Evolutionary conservation across 179 eudicot species (phyloP).

Genomic region (Sideroxylon spinosum): DNA sequence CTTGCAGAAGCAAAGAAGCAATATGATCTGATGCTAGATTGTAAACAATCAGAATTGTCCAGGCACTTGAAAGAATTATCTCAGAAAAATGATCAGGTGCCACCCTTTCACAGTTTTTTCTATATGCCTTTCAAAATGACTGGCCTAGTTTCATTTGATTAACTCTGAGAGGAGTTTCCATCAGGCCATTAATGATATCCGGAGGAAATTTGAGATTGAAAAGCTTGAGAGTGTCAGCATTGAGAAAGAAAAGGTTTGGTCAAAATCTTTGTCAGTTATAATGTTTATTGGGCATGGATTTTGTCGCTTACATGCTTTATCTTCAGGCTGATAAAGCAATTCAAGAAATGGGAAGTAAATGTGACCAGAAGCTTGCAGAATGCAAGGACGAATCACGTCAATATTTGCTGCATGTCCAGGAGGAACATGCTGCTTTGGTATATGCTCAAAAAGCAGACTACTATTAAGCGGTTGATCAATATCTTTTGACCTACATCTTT

Average conservation of each 20-base stretch:
- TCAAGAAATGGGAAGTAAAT: conserved; percentile 55
- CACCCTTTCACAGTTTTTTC: conserved; percentile 11
- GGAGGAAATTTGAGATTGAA: conserved; percentile 76
- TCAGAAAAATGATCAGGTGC: conserved; percentile 88
- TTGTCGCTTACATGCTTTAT: conserved; percentile 22
- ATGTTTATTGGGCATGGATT: not conserved
- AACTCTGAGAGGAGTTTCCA: conserved; percentile 19
- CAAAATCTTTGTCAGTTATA: conserved; percentile 5
- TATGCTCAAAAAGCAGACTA: conserved; percentile 17
- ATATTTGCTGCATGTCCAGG: conserved; percentile 49
- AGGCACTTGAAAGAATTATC: conserved; percentile 93
- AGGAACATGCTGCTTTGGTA: conserved; percentile 76
- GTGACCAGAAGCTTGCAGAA: conserved; percentile 55
- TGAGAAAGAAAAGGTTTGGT: conserved; percentile 85
- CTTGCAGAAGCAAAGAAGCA: conserved; percentile 78
- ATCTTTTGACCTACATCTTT: not conserved
- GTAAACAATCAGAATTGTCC: conserved; percentile 75
- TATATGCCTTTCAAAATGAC: conserved; percentile 1
- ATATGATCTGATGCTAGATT: conserved; percentile 77
- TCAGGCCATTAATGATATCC: conserved; percentile 91
- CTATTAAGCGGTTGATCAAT: not conserved
- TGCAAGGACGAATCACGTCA: conserved; percentile 62
- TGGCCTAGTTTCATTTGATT: conserved; percentile 14
- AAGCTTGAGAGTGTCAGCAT: conserved; percentile 61
- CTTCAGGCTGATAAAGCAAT: conserved; percentile 67